phyloP scores from a whole-genome alignment of 257 asterid species.

The Leptodermis oblonga region DNA sequence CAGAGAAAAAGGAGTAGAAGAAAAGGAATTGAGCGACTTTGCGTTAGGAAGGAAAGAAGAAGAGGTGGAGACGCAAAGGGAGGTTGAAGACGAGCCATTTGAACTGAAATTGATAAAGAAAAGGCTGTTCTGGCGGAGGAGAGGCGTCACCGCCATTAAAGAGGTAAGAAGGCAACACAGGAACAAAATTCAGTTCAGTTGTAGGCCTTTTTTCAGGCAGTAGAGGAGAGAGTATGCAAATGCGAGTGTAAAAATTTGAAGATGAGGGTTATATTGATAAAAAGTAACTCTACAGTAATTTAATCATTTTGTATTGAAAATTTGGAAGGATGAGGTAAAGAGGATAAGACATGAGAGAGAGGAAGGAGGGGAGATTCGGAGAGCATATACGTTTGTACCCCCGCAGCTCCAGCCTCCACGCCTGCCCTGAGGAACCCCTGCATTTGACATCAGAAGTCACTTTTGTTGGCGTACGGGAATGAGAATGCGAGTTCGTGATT shows the following conservation, averaged over 20 bases:
- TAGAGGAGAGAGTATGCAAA: no score
- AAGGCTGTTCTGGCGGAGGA: conserved; percentile 28
- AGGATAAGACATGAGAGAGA: conserved; percentile 29
- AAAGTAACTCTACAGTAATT: no score
- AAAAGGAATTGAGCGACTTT: conserved; percentile 25
- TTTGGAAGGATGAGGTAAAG: neutral
- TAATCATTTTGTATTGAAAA: neutral
- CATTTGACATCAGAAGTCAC: no score
- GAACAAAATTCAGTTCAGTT: no score
- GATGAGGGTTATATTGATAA: no score
- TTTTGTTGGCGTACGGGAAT: no score
- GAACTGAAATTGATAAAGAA: conserved; percentile 32
- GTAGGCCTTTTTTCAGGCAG: no score
- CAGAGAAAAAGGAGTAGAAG: conserved; percentile 30
- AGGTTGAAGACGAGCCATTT: conserved; percentile 21
- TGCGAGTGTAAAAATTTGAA: no score
- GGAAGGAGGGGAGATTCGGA: conserved; percentile 39
- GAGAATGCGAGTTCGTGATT: no score
- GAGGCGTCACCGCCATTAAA: conserved; percentile 25
- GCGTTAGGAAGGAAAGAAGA: neutral
- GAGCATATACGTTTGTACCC: no score
- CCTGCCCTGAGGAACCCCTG: no score
- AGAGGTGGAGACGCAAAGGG: conserved; percentile 22
- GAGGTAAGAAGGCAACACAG: neutral
- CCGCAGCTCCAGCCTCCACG: no score